Percentiles rank a stretch among this genome's conserved stretches.
These are phyloP conservation scores for Tricholoma sp. DNA, from an alignment of 768 basidiomycete species.

Conservation along the genomic window DNA sequence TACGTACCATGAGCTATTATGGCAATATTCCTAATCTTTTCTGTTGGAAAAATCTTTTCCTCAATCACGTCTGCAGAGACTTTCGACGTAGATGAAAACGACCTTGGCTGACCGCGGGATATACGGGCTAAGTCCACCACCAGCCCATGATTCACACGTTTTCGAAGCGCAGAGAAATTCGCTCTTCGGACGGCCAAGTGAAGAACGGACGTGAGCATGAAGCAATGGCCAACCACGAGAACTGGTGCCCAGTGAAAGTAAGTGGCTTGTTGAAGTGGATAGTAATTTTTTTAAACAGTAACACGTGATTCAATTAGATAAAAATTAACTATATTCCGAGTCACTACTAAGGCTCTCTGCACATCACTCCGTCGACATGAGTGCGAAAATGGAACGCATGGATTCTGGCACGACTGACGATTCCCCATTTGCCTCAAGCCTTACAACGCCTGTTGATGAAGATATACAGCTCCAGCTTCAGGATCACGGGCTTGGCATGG, in stretches of 20 bases:
- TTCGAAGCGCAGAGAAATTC: neutral
- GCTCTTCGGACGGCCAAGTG: neutral
- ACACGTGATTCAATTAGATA: no score
- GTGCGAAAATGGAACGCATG: constrained; percentile 24
- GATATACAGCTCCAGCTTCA: constrained; percentile 9
- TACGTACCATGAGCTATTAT: constrained; percentile 47
- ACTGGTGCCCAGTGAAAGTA: no score
- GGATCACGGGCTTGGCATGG: constrained; percentile 2
- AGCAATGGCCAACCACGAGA: neutral
- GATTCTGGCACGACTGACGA: constrained; percentile 37
- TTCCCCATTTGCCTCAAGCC: constrained; percentile 35
- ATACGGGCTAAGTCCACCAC: neutral
- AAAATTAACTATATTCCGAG: no score
- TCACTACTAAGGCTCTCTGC: no score
- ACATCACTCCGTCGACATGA: no score
- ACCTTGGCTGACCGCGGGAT: neutral
- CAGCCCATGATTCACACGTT: neutral
- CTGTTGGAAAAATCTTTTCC: constrained; percentile 24
- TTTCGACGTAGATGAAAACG: constrained; percentile 10
- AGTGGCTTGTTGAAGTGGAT: no score
- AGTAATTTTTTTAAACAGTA: no score
- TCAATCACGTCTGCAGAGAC: constrained; percentile 20
- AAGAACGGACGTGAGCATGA: neutral
- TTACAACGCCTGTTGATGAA: constrained; percentile 39
- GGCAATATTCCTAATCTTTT: constrained; percentile 43